Conservation (phyloP, 2,329 filamentous ascomycete species). For the Fusarium pseudocircinatum region DNA sequence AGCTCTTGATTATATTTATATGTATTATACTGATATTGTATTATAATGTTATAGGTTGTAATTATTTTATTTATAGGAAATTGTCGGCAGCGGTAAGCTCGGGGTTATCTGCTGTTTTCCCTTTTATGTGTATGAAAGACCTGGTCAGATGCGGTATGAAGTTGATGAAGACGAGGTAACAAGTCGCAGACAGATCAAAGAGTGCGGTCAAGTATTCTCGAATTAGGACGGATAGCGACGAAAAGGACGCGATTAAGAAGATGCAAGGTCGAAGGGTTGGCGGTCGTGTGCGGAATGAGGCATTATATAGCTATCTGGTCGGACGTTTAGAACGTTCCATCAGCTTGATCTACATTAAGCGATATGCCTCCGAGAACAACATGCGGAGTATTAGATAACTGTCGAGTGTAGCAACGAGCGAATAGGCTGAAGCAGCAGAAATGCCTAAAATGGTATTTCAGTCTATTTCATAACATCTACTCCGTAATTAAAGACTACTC, state of each 20-base stretch:
- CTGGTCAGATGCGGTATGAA: neutral
- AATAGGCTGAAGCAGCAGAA: neutral
- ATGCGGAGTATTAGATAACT: neutral
- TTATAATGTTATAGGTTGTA: neutral
- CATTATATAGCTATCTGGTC: neutral
- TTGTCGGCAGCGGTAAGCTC: neutral
- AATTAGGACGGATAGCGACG: neutral
- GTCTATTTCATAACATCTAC: too few species aligned
- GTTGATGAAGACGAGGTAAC: too few species aligned
- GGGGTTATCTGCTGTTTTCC: neutral
- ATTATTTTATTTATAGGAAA: neutral
- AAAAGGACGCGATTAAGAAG: too few species aligned
- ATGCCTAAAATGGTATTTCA: neutral
- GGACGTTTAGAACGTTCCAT: neutral
- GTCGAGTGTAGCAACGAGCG: neutral
- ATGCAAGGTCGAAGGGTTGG: neutral
- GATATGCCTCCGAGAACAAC: neutral
- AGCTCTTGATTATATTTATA: neutral
- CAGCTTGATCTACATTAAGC: neutral
- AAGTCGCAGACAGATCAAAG: neutral
- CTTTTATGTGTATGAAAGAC: neutral
- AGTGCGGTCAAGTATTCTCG: neutral
- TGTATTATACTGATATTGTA: neutral
- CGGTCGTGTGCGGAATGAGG: neutral
- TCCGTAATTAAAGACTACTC: neutral